Evolutionary conservation across 305 asterid species (phyloP), one percentile per base, ranked within the genome.

Genomic region (Fraxinus albicans): DNA sequence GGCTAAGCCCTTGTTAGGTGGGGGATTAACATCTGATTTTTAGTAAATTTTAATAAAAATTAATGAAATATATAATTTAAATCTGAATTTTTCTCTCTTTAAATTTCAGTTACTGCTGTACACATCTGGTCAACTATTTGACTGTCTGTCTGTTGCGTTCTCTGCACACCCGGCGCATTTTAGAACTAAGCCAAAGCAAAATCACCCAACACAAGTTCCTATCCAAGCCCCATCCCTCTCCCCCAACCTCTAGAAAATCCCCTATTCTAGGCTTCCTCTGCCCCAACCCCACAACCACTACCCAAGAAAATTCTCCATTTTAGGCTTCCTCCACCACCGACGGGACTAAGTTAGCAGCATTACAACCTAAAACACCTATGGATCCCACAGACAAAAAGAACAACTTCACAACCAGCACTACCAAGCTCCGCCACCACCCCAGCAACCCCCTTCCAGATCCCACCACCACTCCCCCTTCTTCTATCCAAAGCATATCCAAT

Each of bases 401-500:
- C 53, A 87, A 88, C 80, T 33, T 27, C 74, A n/a, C 78, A 81
- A n/a, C 82, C 88, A 69, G 83, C 42, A 13, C 76, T 19, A 77
- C 60, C 73, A 31, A 70, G 79, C 83, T 76, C 80, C 83, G 50
- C 84, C 85, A 21, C 85, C 84, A 10, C 58, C 86, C 58, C 79
- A 58, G 60, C 60, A 89, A 89, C 77, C 91, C 91, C 13, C 82
- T 73, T 81, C 90, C 90, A 84, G 94, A 91, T 86, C 94, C 94
- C 89, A 73, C 88, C 85, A 23, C 33, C 73, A 63, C 77, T 34
- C 84, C 84, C 2, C 84, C 93, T 19, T 82, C 91, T 81, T 85
- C 93, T 72, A 86, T 91, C 82, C 92, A 88, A 38, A 78, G 82
- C 90, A 91, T 91, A 47, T 89, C 94, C 76, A 83, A 83, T 84